These are phyloP conservation scores for Mycena rosella DNA, from an alignment of 768 basidiomycete species.

Conservation along the genomic window DNA sequence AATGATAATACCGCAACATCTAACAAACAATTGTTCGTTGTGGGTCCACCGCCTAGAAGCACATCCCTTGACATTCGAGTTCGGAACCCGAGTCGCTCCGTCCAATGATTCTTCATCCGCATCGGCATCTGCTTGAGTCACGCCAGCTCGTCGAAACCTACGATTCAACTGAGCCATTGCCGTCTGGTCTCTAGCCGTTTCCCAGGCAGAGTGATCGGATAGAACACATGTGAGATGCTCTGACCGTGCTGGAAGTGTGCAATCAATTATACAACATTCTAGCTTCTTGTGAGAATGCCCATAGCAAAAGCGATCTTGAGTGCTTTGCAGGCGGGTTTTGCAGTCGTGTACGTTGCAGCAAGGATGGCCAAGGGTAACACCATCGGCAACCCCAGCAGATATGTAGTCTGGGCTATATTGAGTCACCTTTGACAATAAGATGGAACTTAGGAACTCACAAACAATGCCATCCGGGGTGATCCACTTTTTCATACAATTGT, in stretches of 20 bases:
- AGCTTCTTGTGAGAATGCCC: slow-evolving; percentile 8
- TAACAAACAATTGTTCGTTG: slow-evolving; percentile 37
- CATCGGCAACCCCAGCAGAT: slow-evolving; percentile 39
- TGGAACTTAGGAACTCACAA: slow-evolving; percentile 6
- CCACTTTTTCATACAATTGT: slow-evolving; percentile 15
- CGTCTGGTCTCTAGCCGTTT: background rate
- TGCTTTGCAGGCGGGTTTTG: slow-evolving; percentile 26
- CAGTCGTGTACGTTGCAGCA: slow-evolving; percentile 36
- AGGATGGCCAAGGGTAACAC: slow-evolving; percentile 43
- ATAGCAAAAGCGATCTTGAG: slow-evolving; percentile 32
- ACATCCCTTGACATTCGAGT: background rate
- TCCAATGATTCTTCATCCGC: background rate
- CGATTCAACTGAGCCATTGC: background rate
- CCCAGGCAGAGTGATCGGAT: background rate
- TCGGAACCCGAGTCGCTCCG: background rate
- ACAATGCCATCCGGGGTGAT: background rate
- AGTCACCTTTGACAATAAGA: background rate
- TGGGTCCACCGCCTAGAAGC: slow-evolving; percentile 21
- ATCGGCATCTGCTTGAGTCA: background rate
- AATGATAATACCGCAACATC: slow-evolving; percentile 34
- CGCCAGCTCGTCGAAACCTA: background rate
- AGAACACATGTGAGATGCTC: slow-evolving; percentile 5
- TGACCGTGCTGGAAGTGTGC: slow-evolving; percentile 5
- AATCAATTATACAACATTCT: slow-evolving; percentile 17
- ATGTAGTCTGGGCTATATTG: slow-evolving; percentile 20